Conservation (phyloP, 768 basidiomycete genomes). For the Scleroderma bovista region DNA sequence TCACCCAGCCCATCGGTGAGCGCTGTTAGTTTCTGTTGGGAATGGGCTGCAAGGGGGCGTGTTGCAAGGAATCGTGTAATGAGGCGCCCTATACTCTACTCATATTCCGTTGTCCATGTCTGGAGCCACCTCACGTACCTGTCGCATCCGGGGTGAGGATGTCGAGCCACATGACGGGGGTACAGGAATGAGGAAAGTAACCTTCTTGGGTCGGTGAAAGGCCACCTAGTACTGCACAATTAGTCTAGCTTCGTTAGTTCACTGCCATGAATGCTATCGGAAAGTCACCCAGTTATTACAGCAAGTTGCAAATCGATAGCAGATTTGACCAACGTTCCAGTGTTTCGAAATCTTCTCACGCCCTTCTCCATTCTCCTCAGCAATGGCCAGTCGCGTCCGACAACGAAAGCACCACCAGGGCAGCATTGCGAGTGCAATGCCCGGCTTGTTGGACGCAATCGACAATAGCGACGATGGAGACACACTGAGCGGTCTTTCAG, state of each 20-base stretch:
- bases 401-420: conserved; percentile 15
- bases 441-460: conserved; percentile 4
- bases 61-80: conserved; percentile 59
- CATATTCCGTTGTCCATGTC: too few relatives aligned
- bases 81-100: conserved; percentile 63
- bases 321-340: background rate
- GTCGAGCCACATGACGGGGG: too few relatives aligned
- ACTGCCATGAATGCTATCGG: too few relatives aligned
- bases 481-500: conserved; percentile 17
- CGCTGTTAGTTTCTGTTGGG: conserved; percentile 50
- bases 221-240: too few relatives aligned
- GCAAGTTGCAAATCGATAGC: too few relatives aligned
- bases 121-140: too few relatives aligned
- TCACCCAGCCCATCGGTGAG: conserved; percentile 40
- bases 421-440: conserved; percentile 1
- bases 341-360: conserved; percentile 12
- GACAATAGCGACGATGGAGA: conserved; percentile 22
- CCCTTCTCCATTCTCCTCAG: conserved; percentile 10
- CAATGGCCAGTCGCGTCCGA: conserved; percentile 21
- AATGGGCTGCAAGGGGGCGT: conserved; percentile 70
- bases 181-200: too few relatives aligned
- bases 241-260: too few relatives aligned
- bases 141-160: too few relatives aligned
- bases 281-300: too few relatives aligned
- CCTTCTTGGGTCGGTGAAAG: too few relatives aligned